phyloP scores from a whole-genome alignment of 345 rosid species.

The Conringia planisiliqua region DNA sequence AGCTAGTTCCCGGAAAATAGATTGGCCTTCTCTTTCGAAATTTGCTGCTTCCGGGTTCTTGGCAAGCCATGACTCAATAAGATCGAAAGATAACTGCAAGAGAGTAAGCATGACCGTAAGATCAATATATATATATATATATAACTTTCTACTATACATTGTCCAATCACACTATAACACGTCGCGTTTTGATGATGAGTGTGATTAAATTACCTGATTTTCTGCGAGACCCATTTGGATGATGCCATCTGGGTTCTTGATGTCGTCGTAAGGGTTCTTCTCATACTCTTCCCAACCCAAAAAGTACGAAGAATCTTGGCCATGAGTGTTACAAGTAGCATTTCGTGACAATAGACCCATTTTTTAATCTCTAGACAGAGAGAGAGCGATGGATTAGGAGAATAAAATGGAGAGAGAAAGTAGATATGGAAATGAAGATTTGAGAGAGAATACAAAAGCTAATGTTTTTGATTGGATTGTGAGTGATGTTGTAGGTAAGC shows the following conservation, averaged over 20 bases:
- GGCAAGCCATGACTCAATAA: constrained; percentile 66
- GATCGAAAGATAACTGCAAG: constrained; percentile 59
- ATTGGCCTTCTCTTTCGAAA: constrained; percentile 52
- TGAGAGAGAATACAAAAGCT: constrained; percentile 6
- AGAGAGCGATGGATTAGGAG: background rate
- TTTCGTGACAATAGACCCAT: constrained; percentile 61
- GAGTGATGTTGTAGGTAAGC: constrained; percentile 36
- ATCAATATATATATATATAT: background rate
- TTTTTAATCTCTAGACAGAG: constrained; percentile 5
- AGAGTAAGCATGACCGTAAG: background rate
- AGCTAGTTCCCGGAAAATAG: constrained; percentile 75
- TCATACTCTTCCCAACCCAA: constrained; percentile 78
- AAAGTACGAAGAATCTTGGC: constrained; percentile 79
- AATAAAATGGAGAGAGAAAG: background rate
- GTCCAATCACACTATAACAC: background rate
- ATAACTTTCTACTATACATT: background rate
- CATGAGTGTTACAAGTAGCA: constrained; percentile 61
- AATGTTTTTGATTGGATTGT: constrained; percentile 23
- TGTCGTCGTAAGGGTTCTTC: constrained; percentile 63
- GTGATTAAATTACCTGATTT: constrained; percentile 46
- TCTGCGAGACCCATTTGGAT: constrained; percentile 89
- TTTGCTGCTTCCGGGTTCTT: constrained; percentile 58
- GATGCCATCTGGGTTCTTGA: constrained; percentile 62
- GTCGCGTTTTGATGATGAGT: constrained; percentile 1
- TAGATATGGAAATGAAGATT: constrained; percentile 7